These are phyloP conservation scores for Hypomyces rosellus DNA, from an alignment of 2,329 filamentous ascomycete species.

Conservation along the genomic window DNA sequence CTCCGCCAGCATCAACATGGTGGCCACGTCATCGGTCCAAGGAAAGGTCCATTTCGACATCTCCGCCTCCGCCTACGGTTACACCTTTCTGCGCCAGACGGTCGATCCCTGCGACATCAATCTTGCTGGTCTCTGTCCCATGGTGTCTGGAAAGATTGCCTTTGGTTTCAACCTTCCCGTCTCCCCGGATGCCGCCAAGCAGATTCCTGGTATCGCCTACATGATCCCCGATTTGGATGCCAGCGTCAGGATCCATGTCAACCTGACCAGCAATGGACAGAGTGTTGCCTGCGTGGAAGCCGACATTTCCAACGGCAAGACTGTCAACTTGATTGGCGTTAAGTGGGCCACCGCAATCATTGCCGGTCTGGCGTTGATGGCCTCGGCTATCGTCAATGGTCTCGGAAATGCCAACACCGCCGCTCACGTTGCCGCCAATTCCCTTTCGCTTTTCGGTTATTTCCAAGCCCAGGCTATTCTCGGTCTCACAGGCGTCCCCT, in stretches of 20 bases:
- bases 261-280: constrained; percentile 52
- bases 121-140: constrained; percentile 77
- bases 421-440: constrained; percentile 88
- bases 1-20: constrained; percentile 66
- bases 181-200: constrained; percentile 46
- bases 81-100: constrained; percentile 57
- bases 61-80: constrained; percentile 75
- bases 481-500: constrained; percentile 71
- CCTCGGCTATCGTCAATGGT: constrained; percentile 83
- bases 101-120: constrained; percentile 70
- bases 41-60: constrained; percentile 76
- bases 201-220: constrained; percentile 80
- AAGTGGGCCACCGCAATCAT: constrained; percentile 88
- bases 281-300: constrained; percentile 84
- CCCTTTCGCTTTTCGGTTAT: constrained; percentile 87
- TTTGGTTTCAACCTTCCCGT: constrained; percentile 64
- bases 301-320: constrained; percentile 82
- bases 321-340: constrained; percentile 80
- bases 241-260: constrained; percentile 75
- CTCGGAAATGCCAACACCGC: constrained; percentile 90
- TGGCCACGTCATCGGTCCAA: constrained; percentile 74
- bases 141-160: constrained; percentile 77
- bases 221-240: constrained; percentile 87
- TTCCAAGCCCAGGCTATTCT: constrained; percentile 93
- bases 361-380: constrained; percentile 73